Evolutionary conservation across 768 basidiomycete species (phyloP), one percentile per base, ranked within the genome.

Genomic region (Macrolepiota fuliginosa): DNA sequence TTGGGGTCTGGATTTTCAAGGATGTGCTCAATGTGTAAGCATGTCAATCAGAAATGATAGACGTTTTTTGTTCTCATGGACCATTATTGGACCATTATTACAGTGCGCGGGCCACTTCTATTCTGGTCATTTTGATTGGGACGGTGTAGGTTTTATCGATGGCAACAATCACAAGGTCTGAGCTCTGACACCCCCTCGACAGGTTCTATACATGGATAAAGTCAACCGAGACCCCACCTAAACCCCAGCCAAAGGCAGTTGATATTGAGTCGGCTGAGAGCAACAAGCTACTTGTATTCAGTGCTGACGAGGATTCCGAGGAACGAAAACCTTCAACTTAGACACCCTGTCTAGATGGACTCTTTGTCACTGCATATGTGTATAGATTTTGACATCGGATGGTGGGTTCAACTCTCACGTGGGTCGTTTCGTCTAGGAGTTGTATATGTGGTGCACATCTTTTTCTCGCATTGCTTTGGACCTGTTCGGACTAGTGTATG

Each of bases 1-100:
- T 94, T 24, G 91, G 91, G 6, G 88, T 92, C 22, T 86, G 81
- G 80, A 74, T 92, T 17, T 94, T 94, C 72, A 76, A 79, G 4
- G 93, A 96, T 68, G 65, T 90, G 62, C 76, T 94, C 46, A 91
- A 85, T 1, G 75, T 79, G 91, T 92, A 74, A 65, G 88, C 81
- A 36, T 51, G 64, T 29, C 35, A 10, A 45, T 59, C 58, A 51
- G 50, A 40, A 19, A 39, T 37, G 15, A 35, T 25, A 36, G 37
- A 40, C 19, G 19, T 50, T 25, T 64, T 6, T 62, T 24, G 37
- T 36, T 53, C 22, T 37, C 52, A 7, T 25, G 27, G n/a, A n/a
- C n/a, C n/a, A n/a, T n/a, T n/a, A n/a, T n/a, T 15, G 51, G 42
- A 54, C 67, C 47, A 22, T 66, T 56, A n/a, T 19, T 58, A 24